Conservation (phyloP, 2,329 filamentous ascomycete species). For the Ciborinia camelliae region DNA sequence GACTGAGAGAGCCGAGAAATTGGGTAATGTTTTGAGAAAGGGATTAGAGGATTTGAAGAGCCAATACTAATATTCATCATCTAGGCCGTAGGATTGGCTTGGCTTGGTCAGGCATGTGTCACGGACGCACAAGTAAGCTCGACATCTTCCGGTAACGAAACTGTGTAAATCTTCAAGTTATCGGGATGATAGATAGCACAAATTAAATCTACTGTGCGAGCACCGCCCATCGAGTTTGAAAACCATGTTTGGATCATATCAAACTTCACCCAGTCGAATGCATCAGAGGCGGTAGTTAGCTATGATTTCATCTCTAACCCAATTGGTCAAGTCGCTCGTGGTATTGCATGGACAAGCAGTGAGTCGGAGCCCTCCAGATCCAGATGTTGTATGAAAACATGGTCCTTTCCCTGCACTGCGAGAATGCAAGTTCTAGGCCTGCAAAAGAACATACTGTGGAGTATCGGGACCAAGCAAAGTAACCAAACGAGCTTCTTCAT, state of each 20-base stretch:
- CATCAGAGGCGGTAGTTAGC: not conserved
- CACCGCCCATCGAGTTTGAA: too few relatives aligned
- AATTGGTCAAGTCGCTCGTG: not conserved
- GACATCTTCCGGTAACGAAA: constrained; percentile 57
- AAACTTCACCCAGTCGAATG: not conserved
- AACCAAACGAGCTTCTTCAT: constrained; percentile 52
- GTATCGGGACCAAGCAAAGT: constrained; percentile 39
- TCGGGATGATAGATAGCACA: too few relatives aligned
- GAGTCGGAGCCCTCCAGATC: not conserved
- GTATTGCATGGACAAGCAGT: not conserved
- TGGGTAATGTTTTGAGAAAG: constrained; percentile 81
- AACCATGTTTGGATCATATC: not conserved
- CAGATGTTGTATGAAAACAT: too few relatives aligned
- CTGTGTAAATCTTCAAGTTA: too few relatives aligned
- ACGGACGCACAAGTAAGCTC: constrained; percentile 53
- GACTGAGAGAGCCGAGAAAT: constrained; percentile 73
- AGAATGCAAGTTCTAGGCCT: constrained; percentile 20
- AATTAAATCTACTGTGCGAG: too few relatives aligned
- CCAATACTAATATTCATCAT: constrained; percentile 36
- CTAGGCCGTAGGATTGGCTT: constrained; percentile 80
- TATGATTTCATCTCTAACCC: too few relatives aligned
- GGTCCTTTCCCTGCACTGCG: not conserved
- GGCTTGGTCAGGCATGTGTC: constrained; percentile 84
- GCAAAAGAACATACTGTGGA: constrained; percentile 38
- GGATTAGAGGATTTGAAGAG: constrained; percentile 72